Conservation (phyloP, 305 asterid genomes). For the Fraxinus latifolia region DNA sequence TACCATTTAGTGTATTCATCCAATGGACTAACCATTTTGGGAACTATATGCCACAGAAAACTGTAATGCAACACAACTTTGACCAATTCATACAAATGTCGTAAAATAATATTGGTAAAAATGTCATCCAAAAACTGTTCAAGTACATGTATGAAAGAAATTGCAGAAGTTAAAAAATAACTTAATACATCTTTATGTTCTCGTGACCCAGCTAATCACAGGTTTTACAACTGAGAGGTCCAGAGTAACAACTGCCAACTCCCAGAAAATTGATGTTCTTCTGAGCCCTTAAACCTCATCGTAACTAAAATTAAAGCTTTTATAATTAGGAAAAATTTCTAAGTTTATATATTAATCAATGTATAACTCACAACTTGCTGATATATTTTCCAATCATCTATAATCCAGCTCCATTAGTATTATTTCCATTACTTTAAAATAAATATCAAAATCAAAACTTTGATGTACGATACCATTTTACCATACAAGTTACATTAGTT, state of each 20-base stretch:
- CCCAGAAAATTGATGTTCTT: background rate
- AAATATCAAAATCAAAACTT: constrained; percentile 2
- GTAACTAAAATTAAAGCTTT: background rate
- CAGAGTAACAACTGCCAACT: background rate
- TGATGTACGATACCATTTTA: background rate
- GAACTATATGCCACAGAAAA: constrained; percentile 4
- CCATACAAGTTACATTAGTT: background rate
- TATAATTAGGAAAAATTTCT: background rate
- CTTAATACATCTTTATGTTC: background rate
- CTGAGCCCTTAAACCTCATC: background rate
- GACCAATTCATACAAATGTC: background rate
- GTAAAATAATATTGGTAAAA: background rate
- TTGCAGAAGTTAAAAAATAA: background rate
- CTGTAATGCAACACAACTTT: background rate
- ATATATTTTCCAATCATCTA: background rate
- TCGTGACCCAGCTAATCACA: background rate
- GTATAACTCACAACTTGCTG: background rate
- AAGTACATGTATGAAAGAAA: background rate
- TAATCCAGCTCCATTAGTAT: background rate
- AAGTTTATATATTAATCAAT: background rate
- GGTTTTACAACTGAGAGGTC: background rate
- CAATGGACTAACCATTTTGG: background rate
- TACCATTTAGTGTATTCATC: background rate
- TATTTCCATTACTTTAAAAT: background rate
- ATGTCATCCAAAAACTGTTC: background rate